Evolutionary conservation across 768 basidiomycete species (phyloP).

Genomic region (Sutorius australiensis): DNA sequence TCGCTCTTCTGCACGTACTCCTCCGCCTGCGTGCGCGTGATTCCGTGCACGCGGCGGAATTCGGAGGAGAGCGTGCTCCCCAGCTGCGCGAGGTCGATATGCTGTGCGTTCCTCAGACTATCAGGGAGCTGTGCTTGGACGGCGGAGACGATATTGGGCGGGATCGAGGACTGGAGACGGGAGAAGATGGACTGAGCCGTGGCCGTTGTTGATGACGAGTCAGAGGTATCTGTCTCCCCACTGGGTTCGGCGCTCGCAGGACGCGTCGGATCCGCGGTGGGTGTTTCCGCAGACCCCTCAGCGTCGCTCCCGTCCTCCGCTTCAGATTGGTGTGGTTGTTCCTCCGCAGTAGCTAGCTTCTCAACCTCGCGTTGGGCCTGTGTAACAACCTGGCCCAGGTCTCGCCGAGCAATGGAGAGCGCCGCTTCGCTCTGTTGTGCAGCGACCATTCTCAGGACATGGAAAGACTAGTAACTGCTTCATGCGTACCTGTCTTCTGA

Average conservation of each 20-base stretch:
- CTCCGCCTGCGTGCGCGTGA: conserved; percentile 73
- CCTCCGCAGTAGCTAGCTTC: conserved; percentile 47
- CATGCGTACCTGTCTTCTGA: conserved; percentile 76
- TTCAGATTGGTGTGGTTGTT: conserved; percentile 12
- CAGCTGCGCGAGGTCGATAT: conserved; percentile 66
- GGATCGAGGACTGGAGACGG: conserved; percentile 69
- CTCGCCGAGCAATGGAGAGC: conserved; percentile 66
- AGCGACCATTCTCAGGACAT: conserved; percentile 2
- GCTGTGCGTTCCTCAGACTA: conserved; percentile 56
- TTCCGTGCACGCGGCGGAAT: conserved; percentile 71
- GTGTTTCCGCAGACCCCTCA: conserved; percentile 26
- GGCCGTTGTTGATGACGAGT: conserved; percentile 15
- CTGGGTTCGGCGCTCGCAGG: conserved; percentile 18
- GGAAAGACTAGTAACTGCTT: neutral
- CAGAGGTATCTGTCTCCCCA: conserved; percentile 12
- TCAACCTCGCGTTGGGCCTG: conserved; percentile 78
- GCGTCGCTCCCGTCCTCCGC: conserved; percentile 20
- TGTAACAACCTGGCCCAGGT: conserved; percentile 65
- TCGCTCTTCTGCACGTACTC: conserved; percentile 81
- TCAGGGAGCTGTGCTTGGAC: conserved; percentile 69
- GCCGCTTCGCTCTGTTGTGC: conserved; percentile 60
- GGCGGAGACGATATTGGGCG: conserved; percentile 66
- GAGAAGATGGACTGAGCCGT: conserved; percentile 52
- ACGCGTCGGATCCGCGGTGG: conserved; percentile 21
- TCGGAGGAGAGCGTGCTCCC: conserved; percentile 60